A percentile compares a stretch with the other conserved stretches of the same genome.
These are phyloP conservation scores for Periconia macrospinosa DNA, from an alignment of 2,329 filamentous ascomycete genomes.

Conservation along the genomic window DNA sequence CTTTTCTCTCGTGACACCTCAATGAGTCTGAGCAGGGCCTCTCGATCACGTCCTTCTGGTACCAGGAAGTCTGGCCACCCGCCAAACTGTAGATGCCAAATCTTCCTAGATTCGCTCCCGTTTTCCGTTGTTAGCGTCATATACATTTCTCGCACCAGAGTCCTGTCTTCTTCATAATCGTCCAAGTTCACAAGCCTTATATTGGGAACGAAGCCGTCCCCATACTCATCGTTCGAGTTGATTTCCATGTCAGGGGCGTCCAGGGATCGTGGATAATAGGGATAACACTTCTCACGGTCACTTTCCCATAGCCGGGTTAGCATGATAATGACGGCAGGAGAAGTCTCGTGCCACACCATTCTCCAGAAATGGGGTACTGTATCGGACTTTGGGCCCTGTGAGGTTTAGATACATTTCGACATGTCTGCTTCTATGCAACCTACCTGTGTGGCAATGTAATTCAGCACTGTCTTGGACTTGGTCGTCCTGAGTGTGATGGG, in stretches of 20 bases:
- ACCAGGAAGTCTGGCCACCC: constrained; percentile 91
- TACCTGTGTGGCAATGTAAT: constrained; percentile 88
- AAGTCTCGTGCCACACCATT: constrained; percentile 84
- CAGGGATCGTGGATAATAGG: constrained; percentile 71
- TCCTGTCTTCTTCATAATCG: constrained; percentile 61
- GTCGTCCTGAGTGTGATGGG: constrained; percentile 49
- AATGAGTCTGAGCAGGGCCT: constrained; percentile 70
- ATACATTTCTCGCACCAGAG: constrained; percentile 74
- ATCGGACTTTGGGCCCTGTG: constrained; percentile 64
- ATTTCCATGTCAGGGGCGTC: constrained; percentile 51
- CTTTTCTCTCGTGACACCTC: constrained; percentile 65
- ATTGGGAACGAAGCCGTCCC: constrained; percentile 67
- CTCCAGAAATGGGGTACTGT: constrained; percentile 87
- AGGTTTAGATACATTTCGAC: constrained; percentile 54
- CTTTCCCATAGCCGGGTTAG: constrained; percentile 84
- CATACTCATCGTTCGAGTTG: constrained; percentile 66
- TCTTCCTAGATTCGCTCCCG: constrained; percentile 59
- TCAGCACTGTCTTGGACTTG: constrained; percentile 45
- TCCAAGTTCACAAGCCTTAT: constrained; percentile 63
- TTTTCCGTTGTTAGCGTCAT: constrained; percentile 46
- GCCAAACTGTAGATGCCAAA: constrained; percentile 85
- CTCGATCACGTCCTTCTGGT: constrained; percentile 68
- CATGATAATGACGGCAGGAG: constrained; percentile 81
- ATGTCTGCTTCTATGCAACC: neutral
- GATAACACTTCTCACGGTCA: constrained; percentile 79